Base-by-base conservation (phyloP, 1,139 yeast species). In the Pichia sp. region DNA sequence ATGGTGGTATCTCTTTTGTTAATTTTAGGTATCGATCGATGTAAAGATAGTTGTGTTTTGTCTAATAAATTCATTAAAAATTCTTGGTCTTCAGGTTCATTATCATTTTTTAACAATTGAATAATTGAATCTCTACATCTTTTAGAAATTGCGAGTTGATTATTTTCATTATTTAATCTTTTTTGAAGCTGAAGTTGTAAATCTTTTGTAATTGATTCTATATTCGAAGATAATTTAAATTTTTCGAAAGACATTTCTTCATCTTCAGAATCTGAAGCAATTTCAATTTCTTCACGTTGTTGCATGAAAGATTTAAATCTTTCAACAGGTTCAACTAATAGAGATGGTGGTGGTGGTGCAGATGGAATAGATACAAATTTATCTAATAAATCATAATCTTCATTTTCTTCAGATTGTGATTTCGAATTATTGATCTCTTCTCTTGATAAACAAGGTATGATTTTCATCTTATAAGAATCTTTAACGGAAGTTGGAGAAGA, bases 321-420 rank as follows among this genome's bases (percentile, higher is more conserved):
- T 4, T 45, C 46, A 3, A 34, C 36, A 1, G 40, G 25, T 22
- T 30, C 40, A 9, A 36, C 23, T n/a, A n/a, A n/a, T n/a, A n/a
- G n/a, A n/a, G n/a, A n/a, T 13, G 48, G 48, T 11, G 41, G 43
- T n/a, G 46, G 46, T 8, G 48, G 48, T 10, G 48, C 41, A 15
- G 38, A 34, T 13, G 46, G 46, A 3, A 45, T 45, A 1, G 14
- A 20, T 1, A 6, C 18, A 14, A 45, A 45, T 31, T 33, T 38
- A 14, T 31, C 22, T 13, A 28, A 10, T 5, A 25, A 24, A 5
- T 15, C 25, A 11, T 23, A 18, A 15, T 5, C 16, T 19, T 27
- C 20, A 21, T 14, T 19, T 2, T 29, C 11, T 29, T 29, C 23
- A 13, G 18, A 19, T n/a, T 29, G 32, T 19, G 23, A 22, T n/a